Conservation (phyloP, 2,329 filamentous ascomycete species). For the Gaeumannomyces tritici region DNA sequence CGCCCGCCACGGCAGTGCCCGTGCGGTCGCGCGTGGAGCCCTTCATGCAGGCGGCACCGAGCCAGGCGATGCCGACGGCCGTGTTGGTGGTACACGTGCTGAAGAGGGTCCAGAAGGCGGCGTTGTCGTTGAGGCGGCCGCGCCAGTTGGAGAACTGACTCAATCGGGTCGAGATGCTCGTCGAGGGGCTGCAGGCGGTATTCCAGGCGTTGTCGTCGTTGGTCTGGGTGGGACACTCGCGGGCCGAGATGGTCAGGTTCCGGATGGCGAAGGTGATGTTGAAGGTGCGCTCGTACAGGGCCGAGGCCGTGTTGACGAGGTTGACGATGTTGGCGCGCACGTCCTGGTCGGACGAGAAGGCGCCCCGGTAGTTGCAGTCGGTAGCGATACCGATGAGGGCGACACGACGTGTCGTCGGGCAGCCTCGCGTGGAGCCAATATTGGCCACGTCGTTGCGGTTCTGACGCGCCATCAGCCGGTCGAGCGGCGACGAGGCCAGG, state of each 20-base stretch:
- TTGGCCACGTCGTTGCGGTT: conserved; percentile 52
- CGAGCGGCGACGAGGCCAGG: not conserved
- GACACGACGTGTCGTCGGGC: conserved; percentile 78
- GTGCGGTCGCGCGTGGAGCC: conserved; percentile 45
- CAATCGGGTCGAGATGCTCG: conserved; percentile 65
- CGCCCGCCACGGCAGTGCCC: conserved; percentile 55
- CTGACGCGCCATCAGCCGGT: conserved; percentile 4
- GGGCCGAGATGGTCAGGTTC: conserved; percentile 70
- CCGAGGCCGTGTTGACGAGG: conserved; percentile 78
- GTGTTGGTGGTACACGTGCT: conserved; percentile 72
- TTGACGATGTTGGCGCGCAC: conserved; percentile 67
- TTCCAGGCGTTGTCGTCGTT: conserved; percentile 70
- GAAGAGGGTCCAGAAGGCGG: conserved; percentile 90
- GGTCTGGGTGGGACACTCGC: conserved; percentile 60
- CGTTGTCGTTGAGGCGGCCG: conserved; percentile 62
- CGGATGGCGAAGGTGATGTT: conserved; percentile 88
- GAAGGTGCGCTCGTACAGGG: conserved; percentile 81
- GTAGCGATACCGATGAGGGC: conserved; percentile 86
- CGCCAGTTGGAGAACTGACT: conserved; percentile 88
- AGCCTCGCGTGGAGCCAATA: conserved; percentile 78
- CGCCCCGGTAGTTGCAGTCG: conserved; percentile 77
- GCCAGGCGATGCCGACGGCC: conserved; percentile 87
- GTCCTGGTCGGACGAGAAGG: conserved; percentile 57
- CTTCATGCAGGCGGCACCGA: conserved; percentile 71
- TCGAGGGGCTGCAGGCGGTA: conserved; percentile 53